Evolutionary conservation across 257 asterid genomes (phyloP).

Genomic region (Rehmannia glutinosa): DNA sequence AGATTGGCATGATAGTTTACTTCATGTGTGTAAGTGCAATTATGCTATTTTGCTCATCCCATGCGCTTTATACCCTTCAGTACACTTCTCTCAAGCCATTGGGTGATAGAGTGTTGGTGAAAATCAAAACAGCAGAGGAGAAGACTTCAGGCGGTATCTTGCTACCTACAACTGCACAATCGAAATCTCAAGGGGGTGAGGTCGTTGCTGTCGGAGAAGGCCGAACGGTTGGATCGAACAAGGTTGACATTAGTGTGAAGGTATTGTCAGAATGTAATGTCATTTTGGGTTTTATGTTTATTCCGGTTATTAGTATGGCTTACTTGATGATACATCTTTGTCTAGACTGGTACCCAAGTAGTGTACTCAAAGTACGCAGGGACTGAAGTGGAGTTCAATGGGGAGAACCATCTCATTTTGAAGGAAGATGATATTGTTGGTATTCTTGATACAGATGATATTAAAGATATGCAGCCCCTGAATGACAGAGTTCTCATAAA

Average conservation of each 20-base stretch:
- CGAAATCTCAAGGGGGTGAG: constrained; percentile 86
- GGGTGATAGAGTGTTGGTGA: constrained; percentile 91
- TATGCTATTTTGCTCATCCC: not conserved
- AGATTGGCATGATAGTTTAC: not conserved
- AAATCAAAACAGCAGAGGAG: constrained; percentile 77
- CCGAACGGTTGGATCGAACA: constrained; percentile 67
- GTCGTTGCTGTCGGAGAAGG: constrained; percentile 97
- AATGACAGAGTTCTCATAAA: constrained; percentile 87
- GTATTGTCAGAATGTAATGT: constrained; percentile 23
- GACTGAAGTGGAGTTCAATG: constrained; percentile 90
- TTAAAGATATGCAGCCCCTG: constrained; percentile 81
- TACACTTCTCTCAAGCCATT: constrained; percentile 92
- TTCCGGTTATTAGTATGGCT: not conserved
- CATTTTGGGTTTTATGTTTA: not conserved
- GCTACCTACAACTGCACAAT: constrained; percentile 68
- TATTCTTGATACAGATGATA: constrained; percentile 75
- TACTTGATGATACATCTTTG: not conserved
- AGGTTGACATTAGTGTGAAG: constrained; percentile 74
- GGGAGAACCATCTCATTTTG: constrained; percentile 71
- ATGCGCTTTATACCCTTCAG: constrained; percentile 30
- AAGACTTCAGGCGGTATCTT: constrained; percentile 86
- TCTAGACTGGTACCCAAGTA: constrained; percentile 75
- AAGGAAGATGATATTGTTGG: constrained; percentile 97
- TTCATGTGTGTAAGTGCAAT: not conserved
- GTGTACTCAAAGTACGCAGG: constrained; percentile 95